A percentile compares a stretch with the other conserved stretches of the same genome.
phyloP scores from a whole-genome alignment of 2,329 filamentous ascomycete genomes.

The Zymoseptoria crescenta region DNA sequence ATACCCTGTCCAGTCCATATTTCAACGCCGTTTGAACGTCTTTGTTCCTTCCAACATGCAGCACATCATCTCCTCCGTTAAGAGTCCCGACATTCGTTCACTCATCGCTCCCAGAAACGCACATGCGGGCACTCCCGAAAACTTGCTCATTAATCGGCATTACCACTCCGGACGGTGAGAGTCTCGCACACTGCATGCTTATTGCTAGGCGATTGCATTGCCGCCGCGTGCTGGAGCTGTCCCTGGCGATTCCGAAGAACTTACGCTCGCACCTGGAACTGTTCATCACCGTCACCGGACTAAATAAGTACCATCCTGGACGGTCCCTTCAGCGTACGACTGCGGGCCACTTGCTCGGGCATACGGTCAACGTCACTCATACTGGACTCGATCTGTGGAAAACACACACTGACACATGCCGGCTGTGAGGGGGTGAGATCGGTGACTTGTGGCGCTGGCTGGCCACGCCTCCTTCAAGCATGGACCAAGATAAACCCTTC shows the following conservation, averaged over 20 bases:
- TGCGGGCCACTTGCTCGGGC: not conserved
- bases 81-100: not conserved
- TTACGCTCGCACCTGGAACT: not conserved
- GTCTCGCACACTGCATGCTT: constrained; percentile 12
- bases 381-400: not conserved
- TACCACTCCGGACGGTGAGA: constrained; percentile 12
- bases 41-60: not conserved
- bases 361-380: not conserved
- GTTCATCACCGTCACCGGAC: not conserved
- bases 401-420: not conserved
- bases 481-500: constrained; percentile 29
- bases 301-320: not conserved
- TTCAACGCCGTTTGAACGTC: not conserved
- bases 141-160: constrained; percentile 17
- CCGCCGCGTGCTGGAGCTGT: constrained; percentile 10
- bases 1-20: not conserved
- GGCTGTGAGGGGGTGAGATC: not conserved
- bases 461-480: constrained; percentile 1
- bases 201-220: constrained; percentile 7
- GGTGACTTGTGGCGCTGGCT: not conserved
- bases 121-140: constrained; percentile 6
- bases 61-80: not conserved
- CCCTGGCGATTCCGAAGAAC: not conserved
- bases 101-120: not conserved
- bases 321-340: not conserved